Evolutionary conservation across 1,284 basidiomycete genomes (phyloP).

Genomic region (Ustilago hordei): DNA sequence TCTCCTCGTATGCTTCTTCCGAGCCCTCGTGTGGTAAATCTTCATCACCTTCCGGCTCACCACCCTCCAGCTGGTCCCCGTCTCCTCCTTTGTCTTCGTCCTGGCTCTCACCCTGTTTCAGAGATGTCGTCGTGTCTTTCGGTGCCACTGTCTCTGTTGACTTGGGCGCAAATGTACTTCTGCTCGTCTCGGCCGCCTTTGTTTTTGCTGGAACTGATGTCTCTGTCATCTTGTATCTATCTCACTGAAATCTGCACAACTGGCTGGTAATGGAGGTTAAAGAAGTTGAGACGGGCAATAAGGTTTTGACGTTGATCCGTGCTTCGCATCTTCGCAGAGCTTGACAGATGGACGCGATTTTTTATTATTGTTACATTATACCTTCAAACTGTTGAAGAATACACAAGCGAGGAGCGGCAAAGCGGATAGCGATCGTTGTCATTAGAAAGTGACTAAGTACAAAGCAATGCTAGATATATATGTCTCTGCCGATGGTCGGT

Average conservation of each 20-base stretch:
- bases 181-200: neutral
- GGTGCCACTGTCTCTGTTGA: neutral
- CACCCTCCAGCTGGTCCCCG: neutral
- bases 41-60: neutral
- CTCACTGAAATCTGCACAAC: neutral
- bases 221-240: constrained; percentile 7
- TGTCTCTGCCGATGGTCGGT: no score
- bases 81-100: constrained; percentile 1
- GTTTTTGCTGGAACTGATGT: neutral
- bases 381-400: no score
- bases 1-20: constrained; percentile 7
- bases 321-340: neutral
- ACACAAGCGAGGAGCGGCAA: no score
- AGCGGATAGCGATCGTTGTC: no score
- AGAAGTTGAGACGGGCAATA: neutral
- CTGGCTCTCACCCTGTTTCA: neutral
- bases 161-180: neutral
- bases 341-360: neutral
- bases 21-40: constrained; percentile 5
- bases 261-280: neutral
- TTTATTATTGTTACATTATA: neutral
- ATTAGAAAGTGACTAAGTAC: no score
- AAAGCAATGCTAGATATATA: no score
- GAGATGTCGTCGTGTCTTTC: neutral
- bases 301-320: constrained; percentile 6